Evolutionary conservation across 805 yeast species (phyloP).

Genomic region (Ogataea chonburiensis): DNA sequence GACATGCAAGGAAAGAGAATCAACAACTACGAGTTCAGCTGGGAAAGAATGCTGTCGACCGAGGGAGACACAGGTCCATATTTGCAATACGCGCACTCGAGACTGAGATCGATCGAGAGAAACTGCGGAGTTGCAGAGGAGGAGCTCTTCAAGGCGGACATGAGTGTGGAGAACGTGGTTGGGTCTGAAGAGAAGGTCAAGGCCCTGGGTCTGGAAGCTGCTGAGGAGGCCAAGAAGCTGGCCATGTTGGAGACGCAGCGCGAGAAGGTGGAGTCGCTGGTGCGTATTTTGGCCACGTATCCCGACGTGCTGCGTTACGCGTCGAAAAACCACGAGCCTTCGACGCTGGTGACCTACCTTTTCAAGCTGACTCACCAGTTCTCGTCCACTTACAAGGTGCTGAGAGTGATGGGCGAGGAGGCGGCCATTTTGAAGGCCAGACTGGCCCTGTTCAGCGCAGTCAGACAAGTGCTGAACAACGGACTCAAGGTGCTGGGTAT

Average conservation of each 20-base stretch:
- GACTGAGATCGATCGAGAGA: conserved; percentile 92
- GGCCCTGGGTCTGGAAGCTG: conserved; percentile 24
- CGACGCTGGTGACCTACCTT: conserved; percentile 89
- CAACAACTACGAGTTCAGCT: conserved; percentile 92
- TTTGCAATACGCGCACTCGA: conserved; percentile 96
- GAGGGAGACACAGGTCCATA: conserved; percentile 99
- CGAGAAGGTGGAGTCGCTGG: conserved; percentile 48
- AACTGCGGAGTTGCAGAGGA: conserved; percentile 54
- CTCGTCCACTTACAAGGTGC: conserved; percentile 90
- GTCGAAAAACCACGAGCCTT: conserved; percentile 81
- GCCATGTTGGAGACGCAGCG: conserved; percentile 28
- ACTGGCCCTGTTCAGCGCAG: conserved; percentile 85
- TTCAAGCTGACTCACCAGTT: conserved; percentile 92
- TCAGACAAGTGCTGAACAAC: conserved; percentile 83
- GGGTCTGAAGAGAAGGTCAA: conserved; percentile 31
- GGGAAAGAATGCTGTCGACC: conserved; percentile 97
- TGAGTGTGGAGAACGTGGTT: conserved; percentile 31
- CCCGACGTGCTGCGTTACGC: conserved; percentile 89
- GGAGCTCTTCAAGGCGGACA: conserved; percentile 29
- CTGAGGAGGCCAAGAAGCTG: conserved; percentile 32
- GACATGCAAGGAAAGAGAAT: conserved; percentile 98
- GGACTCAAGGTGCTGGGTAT: conserved; percentile 90
- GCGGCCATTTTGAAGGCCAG: conserved; percentile 85
- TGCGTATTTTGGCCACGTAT: conserved; percentile 81
- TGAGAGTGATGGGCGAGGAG: conserved; percentile 97